Base-by-base conservation (phyloP, 768 basidiomycete genomes). In the Rhizopogon rudus region DNA sequence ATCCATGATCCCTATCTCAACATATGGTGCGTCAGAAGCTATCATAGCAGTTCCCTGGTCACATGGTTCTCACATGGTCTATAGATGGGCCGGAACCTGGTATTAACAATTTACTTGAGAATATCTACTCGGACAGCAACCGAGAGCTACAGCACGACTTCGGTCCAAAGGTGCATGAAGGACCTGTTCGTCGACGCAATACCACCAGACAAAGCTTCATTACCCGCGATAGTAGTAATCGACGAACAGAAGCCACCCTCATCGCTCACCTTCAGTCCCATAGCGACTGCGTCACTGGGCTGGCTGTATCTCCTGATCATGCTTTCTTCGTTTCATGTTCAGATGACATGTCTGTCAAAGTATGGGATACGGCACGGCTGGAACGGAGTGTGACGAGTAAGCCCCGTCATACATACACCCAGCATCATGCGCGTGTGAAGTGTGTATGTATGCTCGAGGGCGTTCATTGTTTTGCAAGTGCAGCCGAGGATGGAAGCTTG, bases 321-420 rank as follows among this genome's bases (percentile, higher is more conserved):
- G 73, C 86, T 67, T 99, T 97, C 77, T 98, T 99, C 60, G 85
- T 95, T 3, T 92, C 96, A 0, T 85, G 90, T 39, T 96, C 93
- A 0, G 86, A 98, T 58, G 96, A 98, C 70, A 91, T 91, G 74
- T 94, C 91, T 0, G 85, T 95, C 65, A 95, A 93, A 68, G 79
- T 91, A 41, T 97, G 93, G 93, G 89, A 93, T 60, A 88, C 93
- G 1, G 89, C 91, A 7, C 78, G 93, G n/a, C 77, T 98, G 44
- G 96, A 98, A 66, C 81, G 95, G 54, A 98, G 93, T 69, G 91
- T 97, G 16, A 92, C 94, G 20, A 88, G 88, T 66, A 91, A 91
- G 74, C 84, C 83, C 53, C 67, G 87, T 59, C 80, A 87, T 64
- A 86, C 85, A 1, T 87, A 88, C 65, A 74, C 75, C n/a, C 80